Base-by-base conservation (phyloP, 306 rosid species). In the Acacia melanoxylon region DNA sequence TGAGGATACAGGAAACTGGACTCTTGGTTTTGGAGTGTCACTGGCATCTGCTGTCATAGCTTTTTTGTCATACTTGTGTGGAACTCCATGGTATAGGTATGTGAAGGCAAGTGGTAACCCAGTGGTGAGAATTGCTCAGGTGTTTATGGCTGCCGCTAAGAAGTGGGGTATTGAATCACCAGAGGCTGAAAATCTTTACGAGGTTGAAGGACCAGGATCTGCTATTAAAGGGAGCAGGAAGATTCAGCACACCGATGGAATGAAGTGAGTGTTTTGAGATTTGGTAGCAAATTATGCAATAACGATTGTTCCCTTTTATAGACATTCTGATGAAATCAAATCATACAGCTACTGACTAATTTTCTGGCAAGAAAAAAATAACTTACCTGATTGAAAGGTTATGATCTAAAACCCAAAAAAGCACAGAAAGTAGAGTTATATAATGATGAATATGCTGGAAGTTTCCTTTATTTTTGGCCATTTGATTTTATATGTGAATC, bases 151-250 rank as follows among this genome's bases (percentile, higher is more conserved):
- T 4, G 56, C 84, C 19, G 4, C 72, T 13, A 87, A 48, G 76
- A 91, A 91, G 74, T 80, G 86, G 85, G 3, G 71, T 9, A 72
- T 84, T 24, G 33, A 19, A 37, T 84, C 90, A 5, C 86, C 85
- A 13, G 74, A 66, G 58, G 75, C 76, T 2, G 81, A 87, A 8
- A 15, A 76, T 37, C 94, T 91, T 29, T 91, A 72, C 44, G 94
- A 91, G 80, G 66, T 91, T 0, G 80, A 82, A 11, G 91, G 94
- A 10, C 49, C 86, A 0, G 54, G 79, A 40, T 91, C 94, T 40
- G 89, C 94, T 27, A 91, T 91, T 68, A 86, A 89, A 84, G 94
- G 94, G 11, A 87, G 92, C 29, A 86, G 92, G 52, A 91, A 91
- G 85, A 89, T 89, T 73, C 77, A 33, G 49, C 92, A 91, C 40